phyloP scores from a whole-genome alignment of 345 rosid species.

The Capsella bursapastoris region DNA sequence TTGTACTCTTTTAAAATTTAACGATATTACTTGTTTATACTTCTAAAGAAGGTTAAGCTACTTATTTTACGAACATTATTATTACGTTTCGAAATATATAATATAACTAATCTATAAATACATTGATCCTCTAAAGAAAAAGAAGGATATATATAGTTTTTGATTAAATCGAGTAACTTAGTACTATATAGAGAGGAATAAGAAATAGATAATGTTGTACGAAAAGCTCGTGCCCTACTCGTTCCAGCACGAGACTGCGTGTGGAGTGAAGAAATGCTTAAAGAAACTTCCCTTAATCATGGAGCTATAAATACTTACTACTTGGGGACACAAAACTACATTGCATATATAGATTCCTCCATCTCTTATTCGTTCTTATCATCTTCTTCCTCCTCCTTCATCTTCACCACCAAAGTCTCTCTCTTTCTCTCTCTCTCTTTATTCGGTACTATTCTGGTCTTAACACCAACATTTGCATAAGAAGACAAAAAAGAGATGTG shows the following conservation, averaged over 20 bases:
- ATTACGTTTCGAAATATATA: too few species aligned
- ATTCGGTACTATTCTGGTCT: neutral
- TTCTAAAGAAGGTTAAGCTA: too few species aligned
- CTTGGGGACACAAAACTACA: conserved; percentile 23
- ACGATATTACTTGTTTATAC: too few species aligned
- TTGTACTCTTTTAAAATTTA: too few species aligned
- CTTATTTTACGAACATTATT: too few species aligned
- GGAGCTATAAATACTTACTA: conserved; percentile 32
- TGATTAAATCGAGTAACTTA: too few species aligned
- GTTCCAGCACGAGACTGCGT: conserved; percentile 46
- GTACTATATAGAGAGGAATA: too few species aligned
- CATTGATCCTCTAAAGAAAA: too few species aligned
- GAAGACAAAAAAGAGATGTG: conserved; percentile 29
- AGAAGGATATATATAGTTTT: too few species aligned
- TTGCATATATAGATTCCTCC: conserved; percentile 37
- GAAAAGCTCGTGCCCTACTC: conserved; percentile 41
- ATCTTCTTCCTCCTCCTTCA: conserved; percentile 11
- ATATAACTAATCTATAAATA: neutral
- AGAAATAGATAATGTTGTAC: conserved; percentile 33
- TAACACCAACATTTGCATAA: conserved; percentile 31
- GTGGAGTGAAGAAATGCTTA: conserved; percentile 39
- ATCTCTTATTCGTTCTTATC: conserved; percentile 39
- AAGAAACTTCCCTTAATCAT: conserved; percentile 23
- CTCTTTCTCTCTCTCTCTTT: conserved; percentile 23
- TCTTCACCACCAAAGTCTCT: conserved; percentile 25